These are phyloP conservation scores for Chaetomium strumarium DNA, from an alignment of 2,329 filamentous ascomycete genomes.

Conservation along the genomic window DNA sequence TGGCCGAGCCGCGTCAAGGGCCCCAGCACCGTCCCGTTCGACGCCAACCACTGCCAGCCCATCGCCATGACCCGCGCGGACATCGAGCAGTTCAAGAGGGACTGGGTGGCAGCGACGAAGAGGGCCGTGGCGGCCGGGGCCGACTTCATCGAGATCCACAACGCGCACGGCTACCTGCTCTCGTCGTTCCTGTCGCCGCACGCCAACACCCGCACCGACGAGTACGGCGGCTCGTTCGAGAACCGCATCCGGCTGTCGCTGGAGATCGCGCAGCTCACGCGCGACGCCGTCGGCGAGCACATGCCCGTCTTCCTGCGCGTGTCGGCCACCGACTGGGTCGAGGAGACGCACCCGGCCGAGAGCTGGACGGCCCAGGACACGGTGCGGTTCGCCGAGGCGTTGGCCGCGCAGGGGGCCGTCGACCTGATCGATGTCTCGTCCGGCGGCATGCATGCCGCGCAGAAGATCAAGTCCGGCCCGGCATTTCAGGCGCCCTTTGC, in stretches of 20 bases:
- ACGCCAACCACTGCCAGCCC: constrained; percentile 34
- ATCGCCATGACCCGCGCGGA: constrained; percentile 59
- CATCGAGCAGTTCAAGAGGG: constrained; percentile 56
- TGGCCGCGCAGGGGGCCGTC: constrained; percentile 61
- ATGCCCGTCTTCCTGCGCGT: constrained; percentile 72
- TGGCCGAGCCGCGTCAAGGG: constrained; percentile 39
- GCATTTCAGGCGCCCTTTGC: constrained; percentile 69
- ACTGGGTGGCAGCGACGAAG: constrained; percentile 49
- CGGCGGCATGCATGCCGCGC: constrained; percentile 56
- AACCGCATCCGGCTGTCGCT: constrained; percentile 64
- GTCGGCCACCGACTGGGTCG: constrained; percentile 71
- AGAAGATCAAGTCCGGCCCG: constrained; percentile 52
- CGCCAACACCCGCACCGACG: constrained; percentile 62
- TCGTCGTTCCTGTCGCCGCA: constrained; percentile 64
- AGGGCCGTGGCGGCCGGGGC: constrained; percentile 58
- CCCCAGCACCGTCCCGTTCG: constrained; percentile 29
- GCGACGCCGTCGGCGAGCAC: constrained; percentile 55
- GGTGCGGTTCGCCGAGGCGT: constrained; percentile 49
- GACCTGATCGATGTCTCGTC: constrained; percentile 70
- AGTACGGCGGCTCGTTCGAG: constrained; percentile 64
- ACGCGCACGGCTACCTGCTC: constrained; percentile 73
- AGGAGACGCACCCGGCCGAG: constrained; percentile 50
- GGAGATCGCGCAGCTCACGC: constrained; percentile 59
- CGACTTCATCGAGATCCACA: constrained; percentile 67
- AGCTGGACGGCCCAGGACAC: constrained; percentile 65